Conservation (phyloP, 1,284 basidiomycete species). For the Ceratobasidium sp. region DNA sequence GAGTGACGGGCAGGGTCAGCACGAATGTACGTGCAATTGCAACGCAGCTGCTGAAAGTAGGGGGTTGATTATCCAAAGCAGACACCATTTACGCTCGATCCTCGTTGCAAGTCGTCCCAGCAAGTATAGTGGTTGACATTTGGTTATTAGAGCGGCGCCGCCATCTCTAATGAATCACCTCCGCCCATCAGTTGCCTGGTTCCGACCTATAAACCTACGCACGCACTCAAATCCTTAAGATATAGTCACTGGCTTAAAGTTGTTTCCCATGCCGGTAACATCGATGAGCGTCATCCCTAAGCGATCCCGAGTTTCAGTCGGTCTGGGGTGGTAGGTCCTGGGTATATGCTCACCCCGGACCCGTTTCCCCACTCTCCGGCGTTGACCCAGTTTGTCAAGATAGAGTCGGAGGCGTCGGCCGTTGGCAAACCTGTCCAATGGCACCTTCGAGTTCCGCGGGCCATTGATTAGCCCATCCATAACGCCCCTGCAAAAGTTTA, state of each 20-base stretch:
- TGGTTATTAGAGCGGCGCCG: constrained; percentile 20
- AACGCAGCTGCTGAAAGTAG: constrained; percentile 2
- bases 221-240: constrained; percentile 36
- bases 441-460: constrained; percentile 33
- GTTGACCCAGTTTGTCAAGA: constrained; percentile 33
- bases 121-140: constrained; percentile 7
- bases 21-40: constrained; percentile 16
- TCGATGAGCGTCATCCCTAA: constrained; percentile 35
- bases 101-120: not conserved
- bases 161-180: not conserved
- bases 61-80: constrained; percentile 12
- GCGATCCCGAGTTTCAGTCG: constrained; percentile 6
- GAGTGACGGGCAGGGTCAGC: not conserved
- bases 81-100: not conserved
- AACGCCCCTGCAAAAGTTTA: constrained; percentile 8
- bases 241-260: constrained; percentile 37
- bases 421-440: constrained; percentile 33
- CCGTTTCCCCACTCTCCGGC: constrained; percentile 25
- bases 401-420: constrained; percentile 14
- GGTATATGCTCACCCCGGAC: not conserved
- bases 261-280: constrained; percentile 42
- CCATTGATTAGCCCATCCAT: constrained; percentile 25
- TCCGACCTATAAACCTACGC: not conserved
- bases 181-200: constrained; percentile 14
- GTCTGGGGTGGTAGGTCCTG: not conserved